Percentiles rank a stretch among this genome's conserved stretches.
phyloP scores from a whole-genome alignment of 305 asterid species.

The Petunia hybrid region DNA sequence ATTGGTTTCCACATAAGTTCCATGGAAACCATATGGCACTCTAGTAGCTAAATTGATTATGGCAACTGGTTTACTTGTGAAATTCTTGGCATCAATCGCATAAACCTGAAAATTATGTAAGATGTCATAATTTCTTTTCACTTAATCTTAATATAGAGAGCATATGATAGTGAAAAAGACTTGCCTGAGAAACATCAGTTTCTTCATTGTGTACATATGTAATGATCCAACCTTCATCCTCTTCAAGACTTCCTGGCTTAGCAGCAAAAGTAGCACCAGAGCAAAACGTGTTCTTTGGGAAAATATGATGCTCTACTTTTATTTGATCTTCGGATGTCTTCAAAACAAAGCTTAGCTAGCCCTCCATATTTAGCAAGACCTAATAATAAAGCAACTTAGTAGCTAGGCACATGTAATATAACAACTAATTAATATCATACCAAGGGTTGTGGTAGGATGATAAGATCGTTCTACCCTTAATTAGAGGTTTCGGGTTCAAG shows the following conservation, averaged over 20 bases:
- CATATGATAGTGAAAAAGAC: background rate
- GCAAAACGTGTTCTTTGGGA: slow-evolving; percentile 64
- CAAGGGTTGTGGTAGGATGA: too few species aligned
- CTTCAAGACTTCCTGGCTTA: slow-evolving; percentile 49
- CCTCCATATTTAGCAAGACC: slow-evolving; percentile 76
- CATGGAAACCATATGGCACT: slow-evolving; percentile 61
- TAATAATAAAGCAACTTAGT: background rate
- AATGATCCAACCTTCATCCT: slow-evolving; percentile 74
- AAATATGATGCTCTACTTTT: slow-evolving; percentile 54
- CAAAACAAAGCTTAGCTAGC: slow-evolving; percentile 60
- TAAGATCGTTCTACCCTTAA: too few species aligned
- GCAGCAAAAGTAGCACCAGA: slow-evolving; percentile 63
- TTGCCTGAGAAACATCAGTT: slow-evolving; percentile 56
- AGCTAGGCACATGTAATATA: too few species aligned
- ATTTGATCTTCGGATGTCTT: slow-evolving; percentile 43
- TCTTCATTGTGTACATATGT: slow-evolving; percentile 59
- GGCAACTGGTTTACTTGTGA: slow-evolving; percentile 45
- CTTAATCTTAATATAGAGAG: too few species aligned
- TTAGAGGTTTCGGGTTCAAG: too few species aligned
- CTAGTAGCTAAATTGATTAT: slow-evolving; percentile 47
- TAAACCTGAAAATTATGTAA: slow-evolving; percentile 40
- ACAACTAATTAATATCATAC: too few species aligned
- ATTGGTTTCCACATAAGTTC: slow-evolving; percentile 32
- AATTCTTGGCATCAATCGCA: slow-evolving; percentile 48
- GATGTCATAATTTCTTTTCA: too few species aligned